Evolutionary conservation across 768 basidiomycete genomes (phyloP).

Genomic region (Termitomyces sp.): DNA sequence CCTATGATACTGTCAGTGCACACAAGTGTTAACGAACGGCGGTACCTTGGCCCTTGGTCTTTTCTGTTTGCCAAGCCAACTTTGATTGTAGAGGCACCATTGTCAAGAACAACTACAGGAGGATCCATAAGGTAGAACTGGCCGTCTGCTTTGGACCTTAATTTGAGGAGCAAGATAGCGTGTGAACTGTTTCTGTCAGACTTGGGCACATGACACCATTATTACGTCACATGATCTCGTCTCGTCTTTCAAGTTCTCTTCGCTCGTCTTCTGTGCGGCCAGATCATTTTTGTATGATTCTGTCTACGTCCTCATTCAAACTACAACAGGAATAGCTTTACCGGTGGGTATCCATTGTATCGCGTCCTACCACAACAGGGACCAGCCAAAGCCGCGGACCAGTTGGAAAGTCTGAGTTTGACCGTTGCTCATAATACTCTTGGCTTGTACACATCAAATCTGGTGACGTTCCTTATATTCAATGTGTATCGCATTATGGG

Average conservation of each 20-base stretch:
- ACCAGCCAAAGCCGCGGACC: slow-evolving; percentile 1
- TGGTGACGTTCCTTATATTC: neutral
- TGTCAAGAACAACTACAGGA: slow-evolving; percentile 70
- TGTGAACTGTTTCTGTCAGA: neutral
- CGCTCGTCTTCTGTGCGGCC: neutral
- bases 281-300: neutral
- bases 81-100: slow-evolving; percentile 83
- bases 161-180: neutral
- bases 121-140: slow-evolving; percentile 4
- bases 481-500: slow-evolving; percentile 82
- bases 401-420: neutral
- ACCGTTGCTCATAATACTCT: neutral
- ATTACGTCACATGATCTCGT: neutral
- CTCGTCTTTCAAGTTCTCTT: neutral
- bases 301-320: neutral
- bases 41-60: slow-evolving; percentile 24
- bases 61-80: slow-evolving; percentile 44
- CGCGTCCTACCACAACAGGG: neutral
- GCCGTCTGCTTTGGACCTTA: too few relatives aligned
- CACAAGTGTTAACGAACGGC: slow-evolving; percentile 11
- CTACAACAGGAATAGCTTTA: too few relatives aligned
- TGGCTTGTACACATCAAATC: neutral
- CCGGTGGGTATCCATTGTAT: neutral
- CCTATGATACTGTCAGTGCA: slow-evolving; percentile 28
- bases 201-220: neutral